A percentile compares a stretch with the other conserved stretches of the same genome.
Conservation (phyloP, 805 yeast species). For the Sungouiella blattae region DNA sequence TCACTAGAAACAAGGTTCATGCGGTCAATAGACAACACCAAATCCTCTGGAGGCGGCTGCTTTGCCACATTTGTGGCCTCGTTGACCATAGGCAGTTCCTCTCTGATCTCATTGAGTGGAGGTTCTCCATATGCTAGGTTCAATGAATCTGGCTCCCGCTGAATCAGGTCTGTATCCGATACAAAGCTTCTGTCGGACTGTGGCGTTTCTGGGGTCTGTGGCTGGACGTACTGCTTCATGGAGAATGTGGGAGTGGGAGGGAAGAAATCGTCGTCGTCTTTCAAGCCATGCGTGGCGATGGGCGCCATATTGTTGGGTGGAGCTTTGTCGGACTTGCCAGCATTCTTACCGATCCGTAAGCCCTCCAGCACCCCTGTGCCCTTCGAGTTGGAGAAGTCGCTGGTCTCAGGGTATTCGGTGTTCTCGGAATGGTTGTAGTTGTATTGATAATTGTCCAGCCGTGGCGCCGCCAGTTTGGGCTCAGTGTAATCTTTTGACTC, state of each 20-base stretch:
- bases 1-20: conserved; percentile 7
- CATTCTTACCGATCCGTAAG: too few species aligned
- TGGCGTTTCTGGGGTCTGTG: conserved; percentile 29
- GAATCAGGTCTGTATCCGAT: conserved; percentile 41
- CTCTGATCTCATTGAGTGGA: not conserved
- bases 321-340: not conserved
- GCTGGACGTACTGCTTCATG: conserved; percentile 4
- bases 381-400: not conserved
- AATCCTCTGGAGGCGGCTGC: conserved; percentile 4
- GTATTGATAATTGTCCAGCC: too few species aligned
- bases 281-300: not conserved
- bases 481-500: too few species aligned
- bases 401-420: not conserved
- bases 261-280: conserved; percentile 4
- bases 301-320: not conserved
- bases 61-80: not conserved
- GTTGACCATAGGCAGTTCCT: not conserved
- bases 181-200: conserved; percentile 32
- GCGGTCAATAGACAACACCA: conserved; percentile 15
- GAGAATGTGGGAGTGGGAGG: conserved; percentile 32
- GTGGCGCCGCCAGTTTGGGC: not conserved
- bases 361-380: not conserved
- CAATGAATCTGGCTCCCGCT: conserved; percentile 31
- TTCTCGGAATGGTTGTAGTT: too few species aligned
- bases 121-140: conserved; percentile 14